Base-by-base conservation (phyloP, 768 basidiomycete genomes). In the Coprinellus micaceus region DNA sequence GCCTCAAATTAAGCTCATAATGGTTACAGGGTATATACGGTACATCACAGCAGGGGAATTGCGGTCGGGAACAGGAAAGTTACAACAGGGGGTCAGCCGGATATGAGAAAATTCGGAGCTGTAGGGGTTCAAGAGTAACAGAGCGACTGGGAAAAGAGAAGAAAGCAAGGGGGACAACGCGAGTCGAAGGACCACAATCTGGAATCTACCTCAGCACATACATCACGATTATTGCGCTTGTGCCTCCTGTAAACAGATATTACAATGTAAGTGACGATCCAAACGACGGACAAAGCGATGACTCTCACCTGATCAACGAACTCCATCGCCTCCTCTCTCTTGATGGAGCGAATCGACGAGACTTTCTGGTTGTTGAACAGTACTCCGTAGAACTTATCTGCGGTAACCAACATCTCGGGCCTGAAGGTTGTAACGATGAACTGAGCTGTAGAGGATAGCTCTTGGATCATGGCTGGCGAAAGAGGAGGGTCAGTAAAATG, bases 361-460 rank as follows among this genome's bases (percentile, higher is more conserved):
- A 98, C 88, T 69, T 98, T 98, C 67, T 96, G 91, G 63, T 89
- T 92, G 71, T 96, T 93, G 75, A 97, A 98, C 57, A 96, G 73
- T 10, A 98, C 97, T 13, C 97, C 97, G 60, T 98, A 98, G 69
- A 96, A 98, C 67, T 96, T 94, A 70, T 98, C 95, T 0, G 95
- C 94, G 0, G 90, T 89, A 2, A 91, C 89, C 56, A 98, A 77
- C 90, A 99, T 94, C 74, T 99, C 97, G 0, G 95, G 91, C 56
- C 95, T 82, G 83, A 99, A 99, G 2, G 97, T 99, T 2, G 97
- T 99, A 29, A 93, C 96, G 67, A 99, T 95, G 73, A 98, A 98
- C 69, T 99, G 97, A 0, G 90, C 96, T 0, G 85, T 87, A 5
- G 83, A 78, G 0, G 95, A 81, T 17, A 98, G 80, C 12, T 90